Percentiles rank a stretch among this genome's conserved stretches.
phyloP scores from a whole-genome alignment of 148 eudicot genomes.

The Dianthus caryophyllus region DNA sequence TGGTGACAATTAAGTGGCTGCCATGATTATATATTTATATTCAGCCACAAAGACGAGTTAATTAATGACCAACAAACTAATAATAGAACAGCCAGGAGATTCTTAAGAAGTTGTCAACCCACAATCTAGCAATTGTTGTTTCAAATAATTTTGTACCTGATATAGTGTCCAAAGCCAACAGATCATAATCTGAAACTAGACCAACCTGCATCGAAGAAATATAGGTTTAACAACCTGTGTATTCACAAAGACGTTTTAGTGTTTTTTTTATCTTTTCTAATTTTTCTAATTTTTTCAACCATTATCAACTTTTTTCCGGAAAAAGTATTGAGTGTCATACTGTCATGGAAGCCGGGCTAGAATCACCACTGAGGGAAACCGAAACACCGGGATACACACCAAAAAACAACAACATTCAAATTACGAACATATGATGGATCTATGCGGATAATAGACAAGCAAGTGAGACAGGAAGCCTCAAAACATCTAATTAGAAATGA shows the following conservation, averaged over 20 bases:
- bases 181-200: slow-evolving; percentile 87
- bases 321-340: too few species aligned
- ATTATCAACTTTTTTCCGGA: too few species aligned
- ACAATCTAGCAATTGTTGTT: neutral
- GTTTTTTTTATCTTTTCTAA: too few species aligned
- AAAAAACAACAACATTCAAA: neutral
- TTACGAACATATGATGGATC: neutral
- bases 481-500: neutral
- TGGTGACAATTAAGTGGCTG: neutral
- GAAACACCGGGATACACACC: too few species aligned
- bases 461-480: neutral
- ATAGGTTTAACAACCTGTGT: slow-evolving; percentile 15
- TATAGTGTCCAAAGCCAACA: slow-evolving; percentile 82
- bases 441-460: neutral
- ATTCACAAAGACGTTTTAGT: too few species aligned
- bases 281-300: too few species aligned
- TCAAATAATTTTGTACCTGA: slow-evolving; percentile 51
- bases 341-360: too few species aligned
- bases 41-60: slow-evolving; percentile 2
- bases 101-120: slow-evolving; percentile 5
- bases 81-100: slow-evolving; percentile 4
- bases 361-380: too few species aligned
- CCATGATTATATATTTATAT: slow-evolving; percentile 9
- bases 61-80: slow-evolving; percentile 7
- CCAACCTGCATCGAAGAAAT: slow-evolving; percentile 64